Base-by-base conservation (phyloP, 768 basidiomycete genomes). In the Pleurotus eryngii region DNA sequence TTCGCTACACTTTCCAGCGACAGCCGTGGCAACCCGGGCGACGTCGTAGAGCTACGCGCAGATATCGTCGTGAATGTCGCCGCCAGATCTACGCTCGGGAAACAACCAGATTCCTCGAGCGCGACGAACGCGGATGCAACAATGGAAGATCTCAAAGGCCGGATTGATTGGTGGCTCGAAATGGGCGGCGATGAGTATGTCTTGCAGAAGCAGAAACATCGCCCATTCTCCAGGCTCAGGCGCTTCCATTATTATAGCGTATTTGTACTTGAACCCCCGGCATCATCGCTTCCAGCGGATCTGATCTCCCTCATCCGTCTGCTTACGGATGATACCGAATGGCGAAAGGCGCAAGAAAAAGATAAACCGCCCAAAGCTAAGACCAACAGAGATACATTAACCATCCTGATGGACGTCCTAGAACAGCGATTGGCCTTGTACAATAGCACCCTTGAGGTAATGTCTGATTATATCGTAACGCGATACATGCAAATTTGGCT, bases 151-250 rank as follows among this genome's bases (percentile, higher is more conserved):
- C 46, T 72, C 37, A 73, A 79, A 60, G 84, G 85, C 62, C 81
- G 92, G 39, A 87, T 97, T 7, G 92, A 98, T 59, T 97, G 91
- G 86, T 95, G 95, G 91, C 74, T 98, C 11, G 93, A 97, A 60
- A 82, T 87, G 66, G 90, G 88, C 2, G 89, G 89, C 17, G 94
- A 96, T 61, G 95, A 97, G 94, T 95, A 66, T 61, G 86, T 75
- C 27, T 26, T 49, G 38, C 49, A 8, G 24, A 57, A 18, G 18
- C 47, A 9, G 24, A 56, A 20, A 18, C 18, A 59, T 59, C 40
- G 49, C 30, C 39, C 46, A 42, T 48, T 38, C 22, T 26, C 20
- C 35, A 55, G 30, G 30, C 30, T 35, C 30, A 35, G 11, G 3
- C 11, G 30, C 30, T 35, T 35, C 30, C 30, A 35, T 35, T 35